Evolutionary conservation across 768 basidiomycete species (phyloP).

Genomic region (Pleurotus tuber-regium): DNA sequence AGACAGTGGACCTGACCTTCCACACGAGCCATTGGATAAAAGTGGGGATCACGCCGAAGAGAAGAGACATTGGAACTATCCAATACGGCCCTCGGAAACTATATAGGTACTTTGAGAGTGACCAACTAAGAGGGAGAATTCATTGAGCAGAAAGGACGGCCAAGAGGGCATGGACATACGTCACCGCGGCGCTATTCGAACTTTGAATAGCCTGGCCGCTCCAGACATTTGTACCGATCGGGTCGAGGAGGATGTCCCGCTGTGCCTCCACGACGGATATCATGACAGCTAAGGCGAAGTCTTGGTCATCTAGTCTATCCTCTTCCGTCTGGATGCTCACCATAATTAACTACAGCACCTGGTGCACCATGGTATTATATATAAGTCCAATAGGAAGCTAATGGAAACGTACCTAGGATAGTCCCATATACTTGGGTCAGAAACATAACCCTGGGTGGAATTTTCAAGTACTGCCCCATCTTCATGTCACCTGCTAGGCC

Average conservation of each 20-base stretch:
- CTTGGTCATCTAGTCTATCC: too few species aligned
- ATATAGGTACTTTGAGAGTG: constrained; percentile 58
- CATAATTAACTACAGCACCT: constrained; percentile 39
- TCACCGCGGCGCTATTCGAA: constrained; percentile 56
- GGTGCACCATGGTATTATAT: too few species aligned
- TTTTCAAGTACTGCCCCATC: constrained; percentile 39
- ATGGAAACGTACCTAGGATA: constrained; percentile 39
- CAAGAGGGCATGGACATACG: constrained; percentile 17
- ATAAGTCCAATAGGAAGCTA: too few species aligned
- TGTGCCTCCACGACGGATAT: constrained; percentile 49
- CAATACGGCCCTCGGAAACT: constrained; percentile 53
- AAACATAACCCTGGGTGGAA: constrained; percentile 12
- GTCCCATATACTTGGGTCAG: constrained; percentile 64
- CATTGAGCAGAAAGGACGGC: constrained; percentile 38
- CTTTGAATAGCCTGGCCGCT: constrained; percentile 49
- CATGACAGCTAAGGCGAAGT: constrained; percentile 51
- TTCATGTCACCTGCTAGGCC: constrained; percentile 60
- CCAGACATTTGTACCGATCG: constrained; percentile 61
- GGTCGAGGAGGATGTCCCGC: constrained; percentile 50
- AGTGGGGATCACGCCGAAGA: constrained; percentile 53
- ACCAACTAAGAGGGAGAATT: constrained; percentile 51
- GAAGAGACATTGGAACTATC: constrained; percentile 48
- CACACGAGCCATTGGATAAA: constrained; percentile 50
- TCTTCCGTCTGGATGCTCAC: too few species aligned
- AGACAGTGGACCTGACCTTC: too few species aligned